These are phyloP conservation scores for Multifurca ochricompacta DNA, from an alignment of 768 basidiomycete species.

Conservation along the genomic window DNA sequence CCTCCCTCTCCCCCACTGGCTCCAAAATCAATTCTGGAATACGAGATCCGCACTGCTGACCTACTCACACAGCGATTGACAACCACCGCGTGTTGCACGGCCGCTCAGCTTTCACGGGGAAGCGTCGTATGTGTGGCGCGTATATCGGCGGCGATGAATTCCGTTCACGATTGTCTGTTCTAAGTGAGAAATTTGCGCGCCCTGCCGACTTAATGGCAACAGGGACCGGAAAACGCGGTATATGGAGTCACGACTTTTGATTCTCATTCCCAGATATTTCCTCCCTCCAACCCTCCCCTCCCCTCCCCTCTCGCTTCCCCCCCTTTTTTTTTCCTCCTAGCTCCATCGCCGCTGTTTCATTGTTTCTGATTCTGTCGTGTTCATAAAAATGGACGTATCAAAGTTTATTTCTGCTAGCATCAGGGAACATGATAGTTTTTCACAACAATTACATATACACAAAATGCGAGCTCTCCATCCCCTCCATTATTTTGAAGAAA, in stretches of 20 bases:
- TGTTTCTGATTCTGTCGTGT: too few relatives aligned
- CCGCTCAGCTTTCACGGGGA: constrained; percentile 82
- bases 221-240: constrained; percentile 7
- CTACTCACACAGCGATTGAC: constrained; percentile 57
- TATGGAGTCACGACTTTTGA: constrained; percentile 24
- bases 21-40: not conserved
- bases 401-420: not conserved
- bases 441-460: too few relatives aligned
- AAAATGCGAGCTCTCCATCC: too few relatives aligned
- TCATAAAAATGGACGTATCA: not conserved
- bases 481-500: too few relatives aligned
- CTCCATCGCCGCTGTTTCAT: too few relatives aligned
- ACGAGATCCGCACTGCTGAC: not conserved
- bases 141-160: constrained; percentile 92
- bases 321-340: too few relatives aligned
- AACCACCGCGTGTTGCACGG: constrained; percentile 94
- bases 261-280: too few relatives aligned
- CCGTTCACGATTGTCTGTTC: constrained; percentile 63
- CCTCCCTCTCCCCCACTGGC: not conserved
- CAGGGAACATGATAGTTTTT: not conserved
- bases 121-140: constrained; percentile 90
- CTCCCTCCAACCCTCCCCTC: not conserved
- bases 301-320: not conserved
- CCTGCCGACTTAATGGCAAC: not conserved
- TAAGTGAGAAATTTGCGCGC: constrained; percentile 50